Evolutionary conservation across 441 rosid species (phyloP), one percentile per base, ranked within the genome.

Genomic region (Eutrema salsugineum): DNA sequence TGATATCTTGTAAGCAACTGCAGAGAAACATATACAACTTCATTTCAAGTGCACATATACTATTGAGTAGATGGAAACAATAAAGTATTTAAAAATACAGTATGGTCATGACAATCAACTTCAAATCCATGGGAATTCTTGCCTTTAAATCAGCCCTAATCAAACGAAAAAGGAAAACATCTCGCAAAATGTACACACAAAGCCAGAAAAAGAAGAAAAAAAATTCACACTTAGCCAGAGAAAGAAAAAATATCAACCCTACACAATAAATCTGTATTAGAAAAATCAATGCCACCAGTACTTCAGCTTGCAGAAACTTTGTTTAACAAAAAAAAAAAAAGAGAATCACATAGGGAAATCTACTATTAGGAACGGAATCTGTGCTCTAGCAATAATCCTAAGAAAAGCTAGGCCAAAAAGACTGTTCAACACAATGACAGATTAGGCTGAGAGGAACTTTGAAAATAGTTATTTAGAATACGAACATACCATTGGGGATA

Each of bases 1-100:
- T 55, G 91, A 74, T 77, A 93, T 73, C 84, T 88, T 93, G 86
- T 84, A 87, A 4, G 97, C 90, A 78, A 93, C 98, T 93, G 84
- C 70, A 75, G 44, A 70, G 30, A 68, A 51, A 28, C 47, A 71
- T 20, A 71, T 42, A 17, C 49, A 39, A 53, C 46, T 50, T 50
- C 49, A 11, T 35, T 50, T 14, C 48, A 63, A 35, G 30, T 33
- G 56, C 42, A 67, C 5, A 54, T 39, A 15, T 51, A 61, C 36
- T 24, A 56, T 43, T 55, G 22, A 53, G 49, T 32, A 57, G 36
- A 20, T 57, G 55, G 22, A 28, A 6, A 33, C 6, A 40, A 28
- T 27, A 5, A 57, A 56, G 11, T 33, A 68, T 15, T 46, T 28
- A 19, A 8, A 61, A 19, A 38, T n/a, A n/a, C n/a, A n/a, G 35